Conservation (phyloP, 805 yeast species). For the Hagleromyces aurorensis region DNA sequence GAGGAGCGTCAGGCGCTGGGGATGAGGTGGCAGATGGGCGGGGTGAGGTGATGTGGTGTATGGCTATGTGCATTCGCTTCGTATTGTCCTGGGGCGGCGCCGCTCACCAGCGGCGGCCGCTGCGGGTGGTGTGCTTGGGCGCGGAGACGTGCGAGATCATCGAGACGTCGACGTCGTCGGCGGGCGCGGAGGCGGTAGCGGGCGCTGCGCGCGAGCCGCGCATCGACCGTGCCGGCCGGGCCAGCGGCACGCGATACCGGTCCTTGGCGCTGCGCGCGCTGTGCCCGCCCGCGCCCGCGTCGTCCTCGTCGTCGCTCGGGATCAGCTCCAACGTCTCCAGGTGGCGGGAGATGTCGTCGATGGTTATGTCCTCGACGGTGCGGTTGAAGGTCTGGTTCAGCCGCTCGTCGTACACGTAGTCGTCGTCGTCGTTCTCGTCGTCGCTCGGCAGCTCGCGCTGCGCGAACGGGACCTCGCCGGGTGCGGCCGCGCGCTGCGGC, state of each 20-base stretch:
- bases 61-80: too few relatives aligned
- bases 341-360: slow-evolving; percentile 33
- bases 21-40: too few relatives aligned
- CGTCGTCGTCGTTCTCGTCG: slow-evolving; percentile 31
- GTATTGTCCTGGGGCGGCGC: too few relatives aligned
- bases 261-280: neutral
- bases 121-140: slow-evolving; percentile 27
- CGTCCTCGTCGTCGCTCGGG: slow-evolving; percentile 10
- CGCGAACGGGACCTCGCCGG: slow-evolving; percentile 23
- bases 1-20: too few relatives aligned
- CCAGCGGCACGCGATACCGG: slow-evolving; percentile 1
- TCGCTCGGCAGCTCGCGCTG: slow-evolving; percentile 26
- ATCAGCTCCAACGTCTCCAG: slow-evolving; percentile 30
- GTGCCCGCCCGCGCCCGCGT: slow-evolving; percentile 1
- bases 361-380: slow-evolving; percentile 33
- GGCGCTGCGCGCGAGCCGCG: neutral
- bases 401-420: slow-evolving; percentile 31
- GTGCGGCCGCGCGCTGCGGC: slow-evolving; percentile 7
- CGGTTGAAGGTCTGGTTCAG: slow-evolving; percentile 32
- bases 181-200: slow-evolving; percentile 2
- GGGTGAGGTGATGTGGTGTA: too few relatives aligned
- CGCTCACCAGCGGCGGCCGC: slow-evolving; percentile 26
- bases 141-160: slow-evolving; percentile 31
- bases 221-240: slow-evolving; percentile 1
- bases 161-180: slow-evolving; percentile 31